These are phyloP conservation scores for Penicillium parvum DNA, from an alignment of 495 filamentous ascomycete species.

Conservation along the genomic window DNA sequence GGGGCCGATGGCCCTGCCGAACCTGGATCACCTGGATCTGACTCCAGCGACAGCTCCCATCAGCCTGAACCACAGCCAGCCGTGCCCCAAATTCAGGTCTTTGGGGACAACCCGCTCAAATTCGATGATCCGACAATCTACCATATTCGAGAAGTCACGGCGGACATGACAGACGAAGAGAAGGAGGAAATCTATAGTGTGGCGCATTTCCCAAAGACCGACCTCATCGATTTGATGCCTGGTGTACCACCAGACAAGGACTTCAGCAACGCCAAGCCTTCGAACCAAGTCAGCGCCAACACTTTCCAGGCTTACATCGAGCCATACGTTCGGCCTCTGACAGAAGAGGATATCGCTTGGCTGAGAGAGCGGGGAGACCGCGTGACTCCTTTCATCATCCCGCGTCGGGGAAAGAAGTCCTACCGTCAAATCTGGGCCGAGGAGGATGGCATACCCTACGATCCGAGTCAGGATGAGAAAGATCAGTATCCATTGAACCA, in stretches of 20 bases:
- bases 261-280: conserved; percentile 89
- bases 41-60: conserved; percentile 61
- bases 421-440: conserved; percentile 91
- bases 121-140: conserved; percentile 94
- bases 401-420: conserved; percentile 74
- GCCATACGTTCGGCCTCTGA: conserved; percentile 82
- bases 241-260: conserved; percentile 89
- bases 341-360: conserved; percentile 93
- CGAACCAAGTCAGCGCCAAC: conserved; percentile 85
- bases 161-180: conserved; percentile 74
- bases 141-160: conserved; percentile 71
- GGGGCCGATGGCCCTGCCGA: conserved; percentile 39
- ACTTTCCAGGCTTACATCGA: conserved; percentile 88
- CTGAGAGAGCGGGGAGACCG: conserved; percentile 87
- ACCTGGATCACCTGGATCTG: conserved; percentile 48
- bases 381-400: conserved; percentile 75
- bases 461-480: conserved; percentile 51
- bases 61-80: conserved; percentile 76
- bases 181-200: conserved; percentile 85
- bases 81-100: conserved; percentile 70
- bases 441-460: conserved; percentile 77
- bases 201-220: conserved; percentile 69
- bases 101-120: conserved; percentile 86
- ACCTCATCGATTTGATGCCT: conserved; percentile 78
- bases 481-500: conserved; percentile 74